Evolutionary conservation across 108 stramenopile genomes (phyloP).

Genomic region (Skeletonema potamos): DNA sequence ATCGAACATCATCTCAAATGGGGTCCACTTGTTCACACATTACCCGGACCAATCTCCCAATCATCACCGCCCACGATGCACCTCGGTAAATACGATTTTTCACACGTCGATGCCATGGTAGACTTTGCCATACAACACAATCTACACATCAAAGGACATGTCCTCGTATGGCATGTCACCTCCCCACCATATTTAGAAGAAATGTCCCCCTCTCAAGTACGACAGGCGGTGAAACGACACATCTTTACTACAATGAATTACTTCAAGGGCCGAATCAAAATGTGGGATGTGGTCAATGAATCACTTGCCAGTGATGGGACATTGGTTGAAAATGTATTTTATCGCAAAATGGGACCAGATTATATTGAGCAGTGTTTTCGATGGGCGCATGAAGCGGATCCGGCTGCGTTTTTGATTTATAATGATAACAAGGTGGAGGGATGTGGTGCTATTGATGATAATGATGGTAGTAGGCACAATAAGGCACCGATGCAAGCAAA

Average conservation of each 20-base stretch:
- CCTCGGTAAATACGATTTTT: constrained; percentile 87
- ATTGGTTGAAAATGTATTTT: constrained; percentile 87
- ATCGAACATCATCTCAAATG: constrained; percentile 92
- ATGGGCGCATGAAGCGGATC: constrained; percentile 95
- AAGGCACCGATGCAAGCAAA: constrained; percentile 62
- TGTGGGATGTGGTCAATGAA: constrained; percentile 96
- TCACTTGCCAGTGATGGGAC: constrained; percentile 82
- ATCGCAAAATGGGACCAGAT: constrained; percentile 81
- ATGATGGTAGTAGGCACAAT: background rate
- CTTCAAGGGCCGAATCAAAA: constrained; percentile 72
- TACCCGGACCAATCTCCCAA: constrained; percentile 67
- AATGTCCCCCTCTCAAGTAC: constrained; percentile 60
- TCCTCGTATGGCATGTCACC: constrained; percentile 87
- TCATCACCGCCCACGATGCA: constrained; percentile 44
- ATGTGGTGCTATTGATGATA: constrained; percentile 40
- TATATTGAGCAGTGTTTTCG: constrained; percentile 92
- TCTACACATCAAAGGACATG: constrained; percentile 90
- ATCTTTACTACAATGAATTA: constrained; percentile 89
- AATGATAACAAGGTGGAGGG: constrained; percentile 96
- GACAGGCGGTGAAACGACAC: constrained; percentile 64
- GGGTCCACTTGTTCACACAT: constrained; percentile 66
- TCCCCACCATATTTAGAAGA: constrained; percentile 67
- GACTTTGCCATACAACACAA: constrained; percentile 78
- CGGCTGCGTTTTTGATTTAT: constrained; percentile 83
- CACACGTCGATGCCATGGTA: constrained; percentile 79